Base-by-base conservation (phyloP, 2,329 filamentous ascomycete genomes). In the Sporothrix brunneoviolacea region DNA sequence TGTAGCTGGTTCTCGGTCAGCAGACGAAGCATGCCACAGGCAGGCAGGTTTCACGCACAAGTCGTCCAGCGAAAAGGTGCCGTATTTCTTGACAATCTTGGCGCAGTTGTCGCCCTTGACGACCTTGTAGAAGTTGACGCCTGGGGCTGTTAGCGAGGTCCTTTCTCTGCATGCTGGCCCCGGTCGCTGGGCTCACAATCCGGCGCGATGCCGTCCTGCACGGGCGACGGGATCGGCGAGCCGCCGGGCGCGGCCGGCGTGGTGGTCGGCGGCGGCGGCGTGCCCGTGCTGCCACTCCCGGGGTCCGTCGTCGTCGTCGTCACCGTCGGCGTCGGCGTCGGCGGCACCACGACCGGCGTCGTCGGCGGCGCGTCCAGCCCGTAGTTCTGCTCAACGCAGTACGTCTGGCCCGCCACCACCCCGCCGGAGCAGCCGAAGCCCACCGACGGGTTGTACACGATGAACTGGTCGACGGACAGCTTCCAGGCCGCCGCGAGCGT, bases 341-440 rank as follows among this genome's bases (percentile, higher is more conserved):
- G 37, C 15, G 37, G 27, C 8, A 38, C 42, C 18, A 44, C 12
- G 7, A 15, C 10, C 1, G 37, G 16, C 7, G 18, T 38, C 2
- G 48, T 18, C 9, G 21, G 36, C n/a, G 33, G 21, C 2, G 38
- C 27, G 21, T 21, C 24, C 7, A 44, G 22, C 7, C 48, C 48
- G 8, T 38, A 50, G 48, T 50, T 44, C 21, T 50, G 37, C 32
- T 50, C 48, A 4, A 50, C 30, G 13, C 48, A 50, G 22, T 50
- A 50, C 4, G 48, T 35, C 37, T 35, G 16, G 30, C 48, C 48
- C 27, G 32, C 48, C 21, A 50, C 27, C 21, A 50, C 27, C 10
- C 43, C 43, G 15, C 19, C 43, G 8, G 28, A 16, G 33, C 48
- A 50, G 30, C 27, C 21, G 16, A n/a, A 18, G 27, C 24, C 37